Evolutionary conservation across 108 stramenopile species (phyloP).

Genomic region (Parmales sp.): DNA sequence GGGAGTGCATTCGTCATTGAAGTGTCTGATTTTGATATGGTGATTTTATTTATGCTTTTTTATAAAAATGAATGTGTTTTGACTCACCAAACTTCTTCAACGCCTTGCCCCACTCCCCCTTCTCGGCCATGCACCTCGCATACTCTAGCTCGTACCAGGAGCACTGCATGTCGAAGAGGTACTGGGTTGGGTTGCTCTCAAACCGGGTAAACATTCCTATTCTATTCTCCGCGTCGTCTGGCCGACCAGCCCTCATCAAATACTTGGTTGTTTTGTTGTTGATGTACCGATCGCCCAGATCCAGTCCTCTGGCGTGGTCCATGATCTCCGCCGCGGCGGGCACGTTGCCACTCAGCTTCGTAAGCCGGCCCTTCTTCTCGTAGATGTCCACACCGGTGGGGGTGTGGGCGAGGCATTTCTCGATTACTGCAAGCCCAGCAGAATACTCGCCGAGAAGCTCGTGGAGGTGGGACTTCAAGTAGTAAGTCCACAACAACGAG

Average conservation of each 20-base stretch:
- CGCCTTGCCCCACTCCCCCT: slow-evolving; percentile 51
- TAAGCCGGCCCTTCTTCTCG: slow-evolving; percentile 71
- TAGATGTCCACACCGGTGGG: slow-evolving; percentile 84
- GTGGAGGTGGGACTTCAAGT: slow-evolving; percentile 63
- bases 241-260: slow-evolving; percentile 76
- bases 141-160: slow-evolving; percentile 94
- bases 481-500: slow-evolving; percentile 72
- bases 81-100: slow-evolving; percentile 73
- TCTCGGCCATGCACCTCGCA: slow-evolving; percentile 50
- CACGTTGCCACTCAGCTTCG: slow-evolving; percentile 74
- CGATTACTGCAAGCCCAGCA: slow-evolving; percentile 57
- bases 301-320: slow-evolving; percentile 76
- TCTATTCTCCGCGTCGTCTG: slow-evolving; percentile 56
- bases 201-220: slow-evolving; percentile 77
- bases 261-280: slow-evolving; percentile 96
- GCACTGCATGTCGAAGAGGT: slow-evolving; percentile 95
- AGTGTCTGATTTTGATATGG: too few relatives aligned
- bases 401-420: slow-evolving; percentile 78
- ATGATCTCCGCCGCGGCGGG: slow-evolving; percentile 70
- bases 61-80: too few relatives aligned
- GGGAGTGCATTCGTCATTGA: too few relatives aligned
- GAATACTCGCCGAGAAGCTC: slow-evolving; percentile 64
- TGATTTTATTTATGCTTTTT: too few relatives aligned
- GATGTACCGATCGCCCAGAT: slow-evolving; percentile 92
- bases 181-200: slow-evolving; percentile 85